These are phyloP conservation scores for Fraxinus xanthoxyloides DNA, from an alignment of 305 asterid genomes.

Conservation along the genomic window DNA sequence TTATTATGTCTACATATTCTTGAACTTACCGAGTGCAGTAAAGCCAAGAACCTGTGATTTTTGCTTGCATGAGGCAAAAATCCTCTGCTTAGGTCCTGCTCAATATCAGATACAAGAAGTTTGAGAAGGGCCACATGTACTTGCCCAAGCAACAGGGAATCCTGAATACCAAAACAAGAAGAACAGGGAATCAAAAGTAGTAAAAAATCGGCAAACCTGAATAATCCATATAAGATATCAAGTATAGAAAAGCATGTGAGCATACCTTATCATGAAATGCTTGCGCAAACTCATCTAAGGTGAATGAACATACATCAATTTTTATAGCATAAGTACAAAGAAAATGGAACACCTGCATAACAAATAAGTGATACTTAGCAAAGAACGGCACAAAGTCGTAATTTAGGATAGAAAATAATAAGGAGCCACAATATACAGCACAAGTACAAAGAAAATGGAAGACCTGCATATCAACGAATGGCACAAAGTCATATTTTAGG, in stretches of 20 bases:
- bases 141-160: slow-evolving; percentile 82
- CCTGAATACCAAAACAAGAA: slow-evolving; percentile 44
- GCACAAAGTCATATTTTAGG: background rate
- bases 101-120: slow-evolving; percentile 66
- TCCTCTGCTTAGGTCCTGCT: slow-evolving; percentile 58
- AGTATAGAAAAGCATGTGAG: slow-evolving; percentile 14
- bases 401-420: background rate
- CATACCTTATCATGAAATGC: slow-evolving; percentile 87
- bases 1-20: slow-evolving; percentile 12
- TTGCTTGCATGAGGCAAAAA: slow-evolving; percentile 55
- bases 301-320: slow-evolving; percentile 55
- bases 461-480: slow-evolving; percentile 45
- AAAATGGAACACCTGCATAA: slow-evolving; percentile 77
- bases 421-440: slow-evolving; percentile 33
- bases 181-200: slow-evolving; percentile 16
- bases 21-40: slow-evolving; percentile 71
- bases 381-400: background rate
- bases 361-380: slow-evolving; percentile 28
- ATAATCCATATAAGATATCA: background rate
- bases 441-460: slow-evolving; percentile 79
- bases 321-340: slow-evolving; percentile 70
- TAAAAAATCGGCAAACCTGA: slow-evolving; percentile 13
- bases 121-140: slow-evolving; percentile 79
- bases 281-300: slow-evolving; percentile 75
- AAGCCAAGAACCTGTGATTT: slow-evolving; percentile 73